Evolutionary conservation across 305 asterid genomes (phyloP), one percentile per base, ranked within the genome.

Genomic region (Plantago lanceolata): DNA sequence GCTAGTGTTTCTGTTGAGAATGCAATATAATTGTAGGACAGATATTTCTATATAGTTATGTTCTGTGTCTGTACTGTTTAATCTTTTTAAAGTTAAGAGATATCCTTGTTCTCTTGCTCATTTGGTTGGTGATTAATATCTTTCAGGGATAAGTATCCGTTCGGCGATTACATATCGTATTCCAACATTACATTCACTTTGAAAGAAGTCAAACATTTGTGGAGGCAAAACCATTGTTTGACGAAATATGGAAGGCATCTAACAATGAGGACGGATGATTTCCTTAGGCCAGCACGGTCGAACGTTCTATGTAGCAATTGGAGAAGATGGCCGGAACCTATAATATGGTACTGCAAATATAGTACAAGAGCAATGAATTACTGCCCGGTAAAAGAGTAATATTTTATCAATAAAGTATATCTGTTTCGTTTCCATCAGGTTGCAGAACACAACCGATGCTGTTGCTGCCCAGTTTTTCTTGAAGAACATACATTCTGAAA

Each of bases 371-470:
- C 17, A 16, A 43, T 61, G 66, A 53, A 1, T 33, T 24, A 31
- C 37, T 35, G 47, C 28, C 28, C 28, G 3, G 28, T 24, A 24
- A 1, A 24, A 24, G 28, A 24, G 28, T 24, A 24, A 40, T 40
- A 40, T 40, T 2, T 13, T 0, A 19, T 31, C 53, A 24, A 19
- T 52, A 31, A 45, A 51, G 21, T 48, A 54, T 67, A 33, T 51
- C 64, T 54, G 64, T 54, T 70, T 19, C 49, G 53, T 35, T 69
- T 68, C 61, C 45, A 65, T 70, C 82, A 93, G 98, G 98, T 83
- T 93, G 71, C 98, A 93, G 68, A 89, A 93, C 71, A 67, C 97
- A 19, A 93, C 98, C 37, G 98, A 93, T 84, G 96, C 99, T 51
- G 90, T 88, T 67, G 94, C 95, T 71, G 88, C 86, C 64, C 99